Evolutionary conservation across 2,329 filamentous ascomycete genomes (phyloP).

Genomic region (Talaromyces islandicus): DNA sequence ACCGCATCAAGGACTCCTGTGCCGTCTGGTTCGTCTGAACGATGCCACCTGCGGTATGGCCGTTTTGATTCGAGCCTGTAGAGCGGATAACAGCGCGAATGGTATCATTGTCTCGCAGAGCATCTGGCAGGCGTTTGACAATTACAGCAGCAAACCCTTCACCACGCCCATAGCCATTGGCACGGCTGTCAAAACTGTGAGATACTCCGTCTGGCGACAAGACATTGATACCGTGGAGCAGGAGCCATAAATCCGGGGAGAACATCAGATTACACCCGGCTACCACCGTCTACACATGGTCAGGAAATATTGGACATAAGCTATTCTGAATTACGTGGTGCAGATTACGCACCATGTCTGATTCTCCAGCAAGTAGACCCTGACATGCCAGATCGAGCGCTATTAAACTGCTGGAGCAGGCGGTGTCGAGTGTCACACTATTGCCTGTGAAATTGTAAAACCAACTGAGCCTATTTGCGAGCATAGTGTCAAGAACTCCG

Average conservation of each 20-base stretch:
- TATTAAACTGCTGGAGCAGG: conserved; percentile 17
- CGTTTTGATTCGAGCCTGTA: conserved; percentile 23
- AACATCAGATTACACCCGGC: conserved; percentile 26
- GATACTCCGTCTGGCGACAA: conserved; percentile 18
- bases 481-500: conserved; percentile 1
- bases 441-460: conserved; percentile 22
- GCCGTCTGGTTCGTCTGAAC: conserved; percentile 26
- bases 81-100: conserved; percentile 29
- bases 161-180: conserved; percentile 44
- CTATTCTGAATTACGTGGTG: neutral
- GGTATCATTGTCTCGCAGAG: conserved; percentile 36
- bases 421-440: conserved; percentile 21
- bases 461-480: conserved; percentile 22
- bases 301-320: neutral
- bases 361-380: conserved; percentile 19
- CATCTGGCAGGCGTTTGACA: conserved; percentile 39
- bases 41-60: conserved; percentile 45
- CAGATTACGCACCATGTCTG: conserved; percentile 11
- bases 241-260: conserved; percentile 24
- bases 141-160: conserved; percentile 40
- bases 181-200: conserved; percentile 33
- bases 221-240: conserved; percentile 14
- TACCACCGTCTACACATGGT: neutral
- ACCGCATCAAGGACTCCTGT: conserved; percentile 34
- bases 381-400: conserved; percentile 23